phyloP scores from a whole-genome alignment of 495 filamentous ascomycete species.

The Trichoderma virens region DNA sequence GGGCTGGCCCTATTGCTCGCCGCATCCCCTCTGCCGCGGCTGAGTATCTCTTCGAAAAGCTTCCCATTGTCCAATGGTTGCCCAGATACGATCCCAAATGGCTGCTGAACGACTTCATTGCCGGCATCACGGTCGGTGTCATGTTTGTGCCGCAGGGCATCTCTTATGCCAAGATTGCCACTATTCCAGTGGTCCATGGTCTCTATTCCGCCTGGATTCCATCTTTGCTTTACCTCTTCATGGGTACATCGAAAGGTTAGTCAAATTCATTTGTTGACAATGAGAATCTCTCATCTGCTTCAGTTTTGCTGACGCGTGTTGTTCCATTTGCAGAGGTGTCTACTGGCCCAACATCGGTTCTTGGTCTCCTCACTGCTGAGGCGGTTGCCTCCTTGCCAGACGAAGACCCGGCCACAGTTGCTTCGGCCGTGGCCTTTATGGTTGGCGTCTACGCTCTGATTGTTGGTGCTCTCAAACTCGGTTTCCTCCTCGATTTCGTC shows the following conservation, averaged over 20 bases:
- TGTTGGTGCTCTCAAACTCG: constrained; percentile 38
- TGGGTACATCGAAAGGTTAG: constrained; percentile 49
- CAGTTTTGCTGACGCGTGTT: constrained; percentile 8
- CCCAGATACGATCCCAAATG: constrained; percentile 40
- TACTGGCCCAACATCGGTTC: constrained; percentile 40
- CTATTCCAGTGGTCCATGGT: constrained; percentile 43
- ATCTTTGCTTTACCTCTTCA: constrained; percentile 40
- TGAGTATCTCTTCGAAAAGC: constrained; percentile 41
- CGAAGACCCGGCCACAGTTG: constrained; percentile 29
- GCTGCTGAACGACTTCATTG: constrained; percentile 42
- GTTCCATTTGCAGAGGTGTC: constrained; percentile 28
- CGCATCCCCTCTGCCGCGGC: constrained; percentile 31
- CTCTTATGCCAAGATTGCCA: constrained; percentile 46
- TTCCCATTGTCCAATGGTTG: constrained; percentile 46
- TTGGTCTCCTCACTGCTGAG: constrained; percentile 39
- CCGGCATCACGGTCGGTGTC: constrained; percentile 43
- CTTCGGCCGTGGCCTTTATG: constrained; percentile 39
- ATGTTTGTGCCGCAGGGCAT: constrained; percentile 45
- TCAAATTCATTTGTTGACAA: no score
- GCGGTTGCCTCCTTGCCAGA: constrained; percentile 29
- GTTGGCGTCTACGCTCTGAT: constrained; percentile 37
- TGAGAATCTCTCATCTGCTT: no score
- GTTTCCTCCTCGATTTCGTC: constrained; percentile 40
- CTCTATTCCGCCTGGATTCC: constrained; percentile 48
- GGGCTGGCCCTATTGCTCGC: constrained; percentile 13